Base-by-base conservation (phyloP, 495 filamentous ascomycete genomes). In the Xeromyces bisporus region DNA sequence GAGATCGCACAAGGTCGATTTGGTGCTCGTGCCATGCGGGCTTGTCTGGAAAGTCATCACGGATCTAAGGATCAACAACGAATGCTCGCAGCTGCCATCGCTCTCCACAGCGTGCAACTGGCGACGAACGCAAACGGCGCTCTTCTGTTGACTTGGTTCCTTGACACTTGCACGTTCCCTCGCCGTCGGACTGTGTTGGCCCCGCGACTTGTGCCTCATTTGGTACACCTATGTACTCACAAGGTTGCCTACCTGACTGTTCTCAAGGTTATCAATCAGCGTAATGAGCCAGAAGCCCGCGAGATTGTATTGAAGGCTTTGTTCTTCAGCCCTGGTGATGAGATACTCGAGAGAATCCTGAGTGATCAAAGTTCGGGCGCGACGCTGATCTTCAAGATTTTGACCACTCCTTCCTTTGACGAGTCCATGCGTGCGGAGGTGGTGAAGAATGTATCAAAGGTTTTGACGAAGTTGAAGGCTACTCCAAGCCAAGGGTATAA, bases 241-340 rank as follows among this genome's bases (percentile, higher is more conserved):
- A 97, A 97, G 63, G 89, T 97, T 37, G 89, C 89, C 0, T 97
- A 96, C 42, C 65, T 96, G 35, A 97, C 89, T 2, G 89, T 97
- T 12, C 61, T 97, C 31, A 97, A 97, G 62, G 85, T 96, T 20
- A 93, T 97, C 54, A 97, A 97, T 54, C 89, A 97, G 52, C 81
- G 86, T 43, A 82, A 87, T 28, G 89, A 97, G 58, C 66, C 80
- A 2, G 87, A 93, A 31, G 89, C 89, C 3, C 71, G 91, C n/a
- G 86, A 96, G 43, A 79, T 70, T 15, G 80, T 97, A 24, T 66
- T 96, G 28, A 77, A 82, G 48, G 87, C 91, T 15, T 59, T 97
- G 16, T 97, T 97, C 70, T 94, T 94, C 59, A 86, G 83, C 21
- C 73, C 73, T 2, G 79, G 84, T 37, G 84, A 94, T 50, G 74